Evolutionary conservation across 345 rosid species (phyloP).

Genomic region (Eucalyptus lansdowneana): DNA sequence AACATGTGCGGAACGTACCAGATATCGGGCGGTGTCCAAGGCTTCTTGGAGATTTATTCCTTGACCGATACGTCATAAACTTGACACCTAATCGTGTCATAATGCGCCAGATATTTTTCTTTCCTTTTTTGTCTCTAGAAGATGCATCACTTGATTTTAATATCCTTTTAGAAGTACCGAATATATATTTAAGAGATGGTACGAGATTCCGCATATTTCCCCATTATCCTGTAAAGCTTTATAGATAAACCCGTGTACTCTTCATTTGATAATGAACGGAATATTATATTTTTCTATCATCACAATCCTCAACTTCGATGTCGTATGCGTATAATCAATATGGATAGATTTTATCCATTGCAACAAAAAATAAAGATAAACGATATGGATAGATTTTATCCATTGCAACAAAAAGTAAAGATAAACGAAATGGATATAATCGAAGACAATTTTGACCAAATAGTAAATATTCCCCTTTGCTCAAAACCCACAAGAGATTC

Average conservation of each 20-base stretch:
- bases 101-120: not conserved
- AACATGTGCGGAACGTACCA: not conserved
- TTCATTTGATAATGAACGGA: too few relatives aligned
- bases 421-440: too few relatives aligned
- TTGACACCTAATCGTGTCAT: not conserved
- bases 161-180: not conserved
- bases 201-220: too few relatives aligned
- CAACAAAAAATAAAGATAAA: not conserved
- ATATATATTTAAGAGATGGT: too few relatives aligned
- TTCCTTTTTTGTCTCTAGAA: not conserved
- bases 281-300: too few relatives aligned
- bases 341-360: not conserved
- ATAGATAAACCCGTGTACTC: too few relatives aligned
- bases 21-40: not conserved
- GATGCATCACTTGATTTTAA: not conserved
- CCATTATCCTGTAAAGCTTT: too few relatives aligned
- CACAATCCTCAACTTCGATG: too few relatives aligned
- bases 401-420: too few relatives aligned
- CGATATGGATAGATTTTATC: too few relatives aligned
- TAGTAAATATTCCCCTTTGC: not conserved
- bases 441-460: not conserved
- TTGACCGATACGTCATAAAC: not conserved
- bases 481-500: not conserved
- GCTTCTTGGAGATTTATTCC: not conserved
- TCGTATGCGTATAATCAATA: not conserved